Evolutionary conservation across 1,139 yeast genomes (phyloP), one percentile per base, ranked within the genome.

Genomic region (Hemisphaericaspora xylofermentans): DNA sequence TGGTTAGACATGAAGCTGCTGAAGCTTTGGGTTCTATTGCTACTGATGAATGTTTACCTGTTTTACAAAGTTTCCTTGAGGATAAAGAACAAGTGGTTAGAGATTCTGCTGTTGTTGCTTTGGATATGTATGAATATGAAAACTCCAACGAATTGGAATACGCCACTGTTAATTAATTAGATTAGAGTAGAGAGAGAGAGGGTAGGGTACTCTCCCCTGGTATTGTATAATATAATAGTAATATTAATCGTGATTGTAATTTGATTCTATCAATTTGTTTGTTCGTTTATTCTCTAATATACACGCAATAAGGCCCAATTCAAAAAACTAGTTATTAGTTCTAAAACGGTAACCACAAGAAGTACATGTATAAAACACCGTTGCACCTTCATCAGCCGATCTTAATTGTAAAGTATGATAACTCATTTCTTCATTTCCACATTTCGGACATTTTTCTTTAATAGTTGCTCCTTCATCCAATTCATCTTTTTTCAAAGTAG

Each of bases 1-100:
- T 94, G 98, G 98, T 94, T 27, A 84, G 99, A 69, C 99, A 94
- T 61, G 99, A 94, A 68, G 98, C 98, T 43, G 98, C 98, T 24
- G 99, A 94, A 68, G 98, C 98, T 22, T 76, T 94, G 54, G 98
- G 98, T 18, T 80, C 96, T 22, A 93, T 94, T 61, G 98, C 96
- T 19, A 88, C 97, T n/a, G 96, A 88, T 55, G 97, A 91, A 44
- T 95, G 93, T 38, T 75, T 91, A 51, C 97, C 97, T 14, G 84
- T 93, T 30, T 78, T 94, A 57, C 78, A 86, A 60, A 72, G 82
- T 34, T 87, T 86, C 64, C 76, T 91, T 54, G 72, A 80, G 53
- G 98, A 94, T 61, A 73, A 79, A 47, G 96, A 87, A 55, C 79
- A 76, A 44, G 98, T 94, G 38, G 98, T 94, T 37, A 81, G 97